Evolutionary conservation across 2,329 filamentous ascomycete species (phyloP).

Genomic region (Macrophomina tecta): DNA sequence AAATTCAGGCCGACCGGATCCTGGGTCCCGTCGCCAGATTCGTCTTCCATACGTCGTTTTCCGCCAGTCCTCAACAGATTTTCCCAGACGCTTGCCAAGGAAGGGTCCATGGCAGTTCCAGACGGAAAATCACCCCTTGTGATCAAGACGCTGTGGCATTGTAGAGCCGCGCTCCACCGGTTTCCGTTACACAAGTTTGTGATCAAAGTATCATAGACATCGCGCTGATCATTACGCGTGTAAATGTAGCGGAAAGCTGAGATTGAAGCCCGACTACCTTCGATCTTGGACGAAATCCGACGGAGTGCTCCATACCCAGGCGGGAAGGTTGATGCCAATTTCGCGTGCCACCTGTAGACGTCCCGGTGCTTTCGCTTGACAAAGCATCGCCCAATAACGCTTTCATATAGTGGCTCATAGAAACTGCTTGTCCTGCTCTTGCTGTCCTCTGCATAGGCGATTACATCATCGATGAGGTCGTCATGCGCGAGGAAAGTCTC

Average conservation of each 20-base stretch:
- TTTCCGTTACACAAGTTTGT: neutral
- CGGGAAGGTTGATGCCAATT: conserved; percentile 2
- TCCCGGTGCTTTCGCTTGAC: conserved; percentile 25
- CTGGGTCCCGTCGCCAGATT: neutral
- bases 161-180: neutral
- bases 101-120: neutral
- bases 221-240: conserved; percentile 40
- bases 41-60: neutral
- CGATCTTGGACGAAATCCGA: conserved; percentile 2
- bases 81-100: neutral
- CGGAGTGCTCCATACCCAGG: neutral
- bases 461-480: conserved; percentile 44
- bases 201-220: conserved; percentile 51
- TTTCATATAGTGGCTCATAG: conserved; percentile 50
- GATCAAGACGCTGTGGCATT: conserved; percentile 20
- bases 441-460: conserved; percentile 50
- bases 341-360: conserved; percentile 21
- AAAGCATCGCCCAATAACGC: conserved; percentile 51
- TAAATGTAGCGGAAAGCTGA: conserved; percentile 47
- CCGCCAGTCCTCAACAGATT: neutral
- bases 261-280: conserved; percentile 30
- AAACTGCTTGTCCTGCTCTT: conserved; percentile 44
- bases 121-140: neutral
- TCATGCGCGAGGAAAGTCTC: conserved; percentile 48
- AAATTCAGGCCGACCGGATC: neutral